phyloP scores from a whole-genome alignment of 305 asterid species.

The Solanum hybrid region DNA sequence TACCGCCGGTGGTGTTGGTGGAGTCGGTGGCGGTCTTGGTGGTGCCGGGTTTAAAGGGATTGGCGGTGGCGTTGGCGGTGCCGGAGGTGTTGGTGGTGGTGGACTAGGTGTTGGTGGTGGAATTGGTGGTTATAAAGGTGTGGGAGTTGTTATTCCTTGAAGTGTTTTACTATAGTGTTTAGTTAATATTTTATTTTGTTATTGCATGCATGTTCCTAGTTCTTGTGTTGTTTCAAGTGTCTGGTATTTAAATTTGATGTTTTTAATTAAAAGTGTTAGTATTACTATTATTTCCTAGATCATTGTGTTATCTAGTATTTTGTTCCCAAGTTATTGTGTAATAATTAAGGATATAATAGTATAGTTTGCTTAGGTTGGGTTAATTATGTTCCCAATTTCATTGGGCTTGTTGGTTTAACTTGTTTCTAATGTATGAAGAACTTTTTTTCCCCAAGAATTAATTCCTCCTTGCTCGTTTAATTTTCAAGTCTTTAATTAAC shows the following conservation, averaged over 20 bases:
- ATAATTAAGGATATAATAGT: neutral
- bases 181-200: neutral
- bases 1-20: constrained; percentile 13
- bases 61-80: neutral
- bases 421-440: neutral
- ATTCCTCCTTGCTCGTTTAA: no score
- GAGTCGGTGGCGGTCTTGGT: constrained; percentile 19
- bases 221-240: neutral
- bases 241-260: neutral
- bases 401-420: neutral
- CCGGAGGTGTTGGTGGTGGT: constrained; percentile 7
- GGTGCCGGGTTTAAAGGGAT: constrained; percentile 13
- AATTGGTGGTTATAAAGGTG: constrained; percentile 18
- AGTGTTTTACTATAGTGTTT: neutral
- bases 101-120: constrained; percentile 18
- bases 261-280: neutral
- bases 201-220: neutral
- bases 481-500: no score
- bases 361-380: neutral
- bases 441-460: no score
- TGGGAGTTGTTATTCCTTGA: constrained; percentile 10
- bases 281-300: neutral
- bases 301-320: neutral
- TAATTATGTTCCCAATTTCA: neutral
- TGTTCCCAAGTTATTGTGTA: neutral